Base-by-base conservation (phyloP, 768 basidiomycete species). In the Clavulina sp. region DNA sequence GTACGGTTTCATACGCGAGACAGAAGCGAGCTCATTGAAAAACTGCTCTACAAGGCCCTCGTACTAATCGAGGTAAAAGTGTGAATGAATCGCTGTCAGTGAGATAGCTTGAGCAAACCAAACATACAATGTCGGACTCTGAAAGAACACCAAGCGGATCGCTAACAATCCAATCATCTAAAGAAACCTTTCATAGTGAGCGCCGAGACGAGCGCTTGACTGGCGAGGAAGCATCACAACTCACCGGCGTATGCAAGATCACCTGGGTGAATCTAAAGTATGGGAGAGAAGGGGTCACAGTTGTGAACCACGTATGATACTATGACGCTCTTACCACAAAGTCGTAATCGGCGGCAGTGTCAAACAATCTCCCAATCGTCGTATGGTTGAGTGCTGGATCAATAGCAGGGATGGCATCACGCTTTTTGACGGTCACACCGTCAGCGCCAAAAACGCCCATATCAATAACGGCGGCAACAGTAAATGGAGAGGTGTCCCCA, bases 1-100 rank as follows among this genome's bases (percentile, higher is more conserved):
- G 57, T 61, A 63, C 13, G 61, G 54, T 33, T 54, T 51, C n/a
- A 38, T 24, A 9, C 58, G 51, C 6, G 62, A 56, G 52, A 63
- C 34, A 0, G 34, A 38, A 9, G 19, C 19, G 34, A 38, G 9
- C 34, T 38, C 34, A 19, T 38, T 19, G 34, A 9, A 38, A 19
- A 9, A 38, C 9, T 19, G 34, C 9, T 38, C 19, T 9, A 38
- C 9, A 38, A 38, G 34, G 19, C 9, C 19, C 34, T 38, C 34
- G 34, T 38, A 46, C 26, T 13, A 9, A 9, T 13, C 9, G 13
- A 46, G 43, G 1, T 9, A 16, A 24, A 13, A 16, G 43, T 16
- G 9, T 13, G 26, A 13, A 28, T 46, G 26, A 46, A 24, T 9
- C 9, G 24, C 26, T 9, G 13, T 26, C 1, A 9, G 13, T 13